phyloP scores from a whole-genome alignment of 2,329 filamentous ascomycete species.

The Alternaria longipes region DNA sequence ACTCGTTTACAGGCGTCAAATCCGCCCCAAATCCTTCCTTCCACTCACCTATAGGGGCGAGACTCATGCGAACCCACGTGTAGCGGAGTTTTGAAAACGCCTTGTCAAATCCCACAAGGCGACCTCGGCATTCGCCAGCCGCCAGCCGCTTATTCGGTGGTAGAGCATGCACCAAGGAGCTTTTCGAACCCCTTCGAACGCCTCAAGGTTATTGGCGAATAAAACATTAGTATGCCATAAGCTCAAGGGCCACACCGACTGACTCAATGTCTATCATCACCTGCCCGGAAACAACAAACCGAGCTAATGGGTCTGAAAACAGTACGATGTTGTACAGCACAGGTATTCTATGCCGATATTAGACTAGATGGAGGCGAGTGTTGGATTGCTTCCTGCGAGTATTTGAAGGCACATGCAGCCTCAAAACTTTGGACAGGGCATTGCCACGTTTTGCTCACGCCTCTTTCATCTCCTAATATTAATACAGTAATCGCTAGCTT shows the following conservation, averaged over 20 bases:
- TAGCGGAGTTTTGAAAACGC: conserved; percentile 13
- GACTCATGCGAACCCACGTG: conserved; percentile 20
- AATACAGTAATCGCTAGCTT: conserved; percentile 17
- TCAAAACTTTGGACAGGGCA: conserved; percentile 15
- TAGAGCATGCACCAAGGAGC: conserved; percentile 13
- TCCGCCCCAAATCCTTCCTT: conserved; percentile 8
- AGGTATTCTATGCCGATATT: neutral
- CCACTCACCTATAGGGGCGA: conserved; percentile 10
- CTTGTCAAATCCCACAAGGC: conserved; percentile 6
- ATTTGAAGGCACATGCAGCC: conserved; percentile 26
- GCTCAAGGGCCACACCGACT: conserved; percentile 7
- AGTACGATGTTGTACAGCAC: conserved; percentile 5
- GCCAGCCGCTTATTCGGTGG: conserved; percentile 11
- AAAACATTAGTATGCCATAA: conserved; percentile 9
- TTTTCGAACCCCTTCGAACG: conserved; percentile 16
- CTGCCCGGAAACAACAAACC: conserved; percentile 21
- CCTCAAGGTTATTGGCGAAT: conserved; percentile 14
- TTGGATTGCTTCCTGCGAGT: conserved; percentile 17
- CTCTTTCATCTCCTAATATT: conserved; percentile 18
- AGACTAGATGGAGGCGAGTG: conserved; percentile 12
- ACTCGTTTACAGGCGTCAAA: conserved; percentile 14
- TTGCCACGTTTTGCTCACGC: conserved; percentile 15
- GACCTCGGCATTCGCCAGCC: conserved; percentile 6
- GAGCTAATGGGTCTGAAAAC: conserved; percentile 8
- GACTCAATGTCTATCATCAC: conserved; percentile 24